phyloP scores from a whole-genome alignment of 208 protist species.

The Leptomonas seymouri region DNA sequence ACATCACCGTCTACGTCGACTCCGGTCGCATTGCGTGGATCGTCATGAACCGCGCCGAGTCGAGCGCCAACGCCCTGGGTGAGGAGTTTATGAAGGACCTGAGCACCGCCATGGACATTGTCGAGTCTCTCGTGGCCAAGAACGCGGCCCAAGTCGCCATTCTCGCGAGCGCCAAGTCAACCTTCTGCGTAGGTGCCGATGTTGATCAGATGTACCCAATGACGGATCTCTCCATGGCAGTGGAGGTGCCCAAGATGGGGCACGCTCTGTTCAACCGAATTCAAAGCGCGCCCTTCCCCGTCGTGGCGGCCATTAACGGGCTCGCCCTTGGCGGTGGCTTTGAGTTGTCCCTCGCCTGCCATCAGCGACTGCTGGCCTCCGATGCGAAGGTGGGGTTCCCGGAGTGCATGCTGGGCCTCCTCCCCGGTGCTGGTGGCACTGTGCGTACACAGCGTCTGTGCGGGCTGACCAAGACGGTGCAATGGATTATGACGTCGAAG shows the following conservation, averaged over 20 bases:
- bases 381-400: conserved; percentile 72
- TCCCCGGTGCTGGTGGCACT: conserved; percentile 95
- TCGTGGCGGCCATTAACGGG: conserved; percentile 95
- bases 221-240: conserved; percentile 50
- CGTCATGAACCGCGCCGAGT: conserved; percentile 80
- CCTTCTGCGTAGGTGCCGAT: conserved; percentile 85
- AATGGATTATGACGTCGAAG: conserved; percentile 89
- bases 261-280: conserved; percentile 80
- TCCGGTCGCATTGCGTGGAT: conserved; percentile 75
- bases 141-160: conserved; percentile 63
- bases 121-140: conserved; percentile 64
- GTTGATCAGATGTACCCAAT: conserved; percentile 82
- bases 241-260: conserved; percentile 39
- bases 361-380: conserved; percentile 81
- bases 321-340: conserved; percentile 94
- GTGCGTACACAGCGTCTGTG: conserved; percentile 94
- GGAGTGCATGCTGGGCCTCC: conserved; percentile 94
- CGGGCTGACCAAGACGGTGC: conserved; percentile 85
- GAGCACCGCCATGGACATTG: conserved; percentile 58
- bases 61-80: conserved; percentile 77
- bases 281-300: conserved; percentile 58
- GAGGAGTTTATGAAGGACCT: conserved; percentile 62
- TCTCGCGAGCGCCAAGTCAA: conserved; percentile 73
- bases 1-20: conserved; percentile 81
- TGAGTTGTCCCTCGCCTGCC: conserved; percentile 94